Percentiles rank a stretch among this genome's conserved stretches.
These are phyloP conservation scores for Alternaria alternata DNA, from an alignment of 2,329 filamentous ascomycete species.

Conservation along the genomic window DNA sequence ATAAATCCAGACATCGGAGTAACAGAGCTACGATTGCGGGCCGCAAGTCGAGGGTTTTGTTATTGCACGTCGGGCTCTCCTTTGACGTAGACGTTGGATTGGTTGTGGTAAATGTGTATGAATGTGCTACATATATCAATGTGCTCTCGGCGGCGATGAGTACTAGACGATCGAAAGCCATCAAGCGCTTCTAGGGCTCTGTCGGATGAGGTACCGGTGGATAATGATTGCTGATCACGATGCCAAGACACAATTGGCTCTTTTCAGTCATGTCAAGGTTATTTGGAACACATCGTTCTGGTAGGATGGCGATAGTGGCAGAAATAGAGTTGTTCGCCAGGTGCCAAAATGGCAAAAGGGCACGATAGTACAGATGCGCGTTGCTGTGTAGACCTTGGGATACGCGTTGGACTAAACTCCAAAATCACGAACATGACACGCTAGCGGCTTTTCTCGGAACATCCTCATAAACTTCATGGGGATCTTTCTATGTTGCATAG, in stretches of 20 bases:
- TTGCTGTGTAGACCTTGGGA: background rate
- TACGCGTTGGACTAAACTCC: background rate
- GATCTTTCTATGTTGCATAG: background rate
- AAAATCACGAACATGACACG: conserved; percentile 2
- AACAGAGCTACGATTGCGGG: background rate
- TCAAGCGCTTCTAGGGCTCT: background rate
- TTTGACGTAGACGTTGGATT: background rate
- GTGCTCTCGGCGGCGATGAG: background rate
- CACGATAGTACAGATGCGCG: background rate
- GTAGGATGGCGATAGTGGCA: background rate
- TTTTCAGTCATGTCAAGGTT: background rate
- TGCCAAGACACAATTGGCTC: background rate
- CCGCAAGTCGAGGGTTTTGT: background rate
- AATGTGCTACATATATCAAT: background rate
- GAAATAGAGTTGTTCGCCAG: background rate
- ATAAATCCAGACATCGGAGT: background rate
- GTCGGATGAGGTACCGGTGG: background rate
- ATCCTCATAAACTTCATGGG: background rate
- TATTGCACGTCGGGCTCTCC: background rate
- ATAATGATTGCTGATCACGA: background rate
- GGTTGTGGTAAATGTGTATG: background rate
- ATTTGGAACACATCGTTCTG: background rate
- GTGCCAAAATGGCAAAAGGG: background rate
- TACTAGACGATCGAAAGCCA: background rate
- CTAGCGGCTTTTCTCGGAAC: background rate